A percentile compares a stretch with the other conserved stretches of the same genome.
Evolutionary conservation across 148 eudicot genomes (phyloP).

Genomic region (Arctostaphylos glauca): DNA sequence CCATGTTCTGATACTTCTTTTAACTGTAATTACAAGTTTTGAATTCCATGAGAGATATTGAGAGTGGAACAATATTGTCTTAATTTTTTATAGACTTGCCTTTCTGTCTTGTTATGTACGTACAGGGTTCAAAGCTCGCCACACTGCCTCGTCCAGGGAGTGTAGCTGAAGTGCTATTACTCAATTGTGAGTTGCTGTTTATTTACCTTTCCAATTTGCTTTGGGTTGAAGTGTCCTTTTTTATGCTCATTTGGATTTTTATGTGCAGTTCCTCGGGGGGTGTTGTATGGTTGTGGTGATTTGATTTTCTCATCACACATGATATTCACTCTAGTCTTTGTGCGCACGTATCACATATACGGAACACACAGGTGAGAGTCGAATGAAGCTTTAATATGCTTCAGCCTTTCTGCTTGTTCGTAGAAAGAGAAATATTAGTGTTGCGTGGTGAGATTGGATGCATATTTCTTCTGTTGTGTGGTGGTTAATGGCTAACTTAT

Average conservation of each 20-base stretch:
- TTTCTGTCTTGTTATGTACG: neutral
- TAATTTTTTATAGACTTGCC: neutral
- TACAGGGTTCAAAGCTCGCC: conserved; percentile 86
- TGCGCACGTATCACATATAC: conserved; percentile 90
- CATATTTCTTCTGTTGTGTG: neutral
- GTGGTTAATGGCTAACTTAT: neutral
- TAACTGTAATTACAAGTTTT: no score
- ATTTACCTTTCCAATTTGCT: neutral
- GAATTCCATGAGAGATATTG: neutral
- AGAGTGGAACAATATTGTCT: neutral
- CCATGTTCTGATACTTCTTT: neutral
- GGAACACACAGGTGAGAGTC: conserved; percentile 69
- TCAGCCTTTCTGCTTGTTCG: neutral
- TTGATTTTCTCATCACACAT: conserved; percentile 97
- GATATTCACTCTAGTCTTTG: conserved; percentile 87
- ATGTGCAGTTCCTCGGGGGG: conserved; percentile 78
- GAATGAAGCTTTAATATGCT: neutral
- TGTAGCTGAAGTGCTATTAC: conserved; percentile 50
- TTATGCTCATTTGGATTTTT: conserved; percentile 16
- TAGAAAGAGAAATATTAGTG: neutral
- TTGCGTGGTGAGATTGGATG: neutral
- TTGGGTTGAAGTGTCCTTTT: neutral
- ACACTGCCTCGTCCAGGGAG: conserved; percentile 68
- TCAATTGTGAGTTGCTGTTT: conserved; percentile 50
- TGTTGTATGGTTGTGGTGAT: conserved; percentile 96